Conservation (phyloP, 768 basidiomycete species). For the Phylloporus sp. region DNA sequence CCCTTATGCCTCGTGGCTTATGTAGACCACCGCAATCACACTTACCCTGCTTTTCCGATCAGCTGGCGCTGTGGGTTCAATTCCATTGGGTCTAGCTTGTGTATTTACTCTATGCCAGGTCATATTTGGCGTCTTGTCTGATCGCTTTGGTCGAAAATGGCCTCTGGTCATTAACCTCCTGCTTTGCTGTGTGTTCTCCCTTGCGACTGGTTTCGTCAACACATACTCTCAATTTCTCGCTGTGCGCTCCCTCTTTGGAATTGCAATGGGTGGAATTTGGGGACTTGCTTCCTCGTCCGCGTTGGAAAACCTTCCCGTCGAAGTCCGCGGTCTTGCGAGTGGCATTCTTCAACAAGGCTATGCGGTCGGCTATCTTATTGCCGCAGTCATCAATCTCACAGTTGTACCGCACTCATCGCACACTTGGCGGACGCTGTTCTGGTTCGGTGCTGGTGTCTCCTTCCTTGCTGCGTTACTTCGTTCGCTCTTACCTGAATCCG, state of each 20-base stretch:
- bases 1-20: background rate
- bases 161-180: conserved; percentile 76
- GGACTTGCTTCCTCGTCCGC: conserved; percentile 77
- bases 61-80: conserved; percentile 53
- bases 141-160: conserved; percentile 93
- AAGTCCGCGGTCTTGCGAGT: conserved; percentile 78
- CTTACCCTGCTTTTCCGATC: conserved; percentile 91
- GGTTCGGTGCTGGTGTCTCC: conserved; percentile 68
- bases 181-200: conserved; percentile 65
- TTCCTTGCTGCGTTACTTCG: conserved; percentile 67
- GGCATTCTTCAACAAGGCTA: conserved; percentile 90
- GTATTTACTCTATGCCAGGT: conserved; percentile 30
- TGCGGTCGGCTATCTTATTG: conserved; percentile 80
- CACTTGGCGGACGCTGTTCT: conserved; percentile 80
- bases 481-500: conserved; percentile 71
- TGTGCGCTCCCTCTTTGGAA: conserved; percentile 77
- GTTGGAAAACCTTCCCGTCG: conserved; percentile 85
- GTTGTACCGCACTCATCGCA: conserved; percentile 38
- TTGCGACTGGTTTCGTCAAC: conserved; percentile 77
- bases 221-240: conserved; percentile 79
- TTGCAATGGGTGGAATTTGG: conserved; percentile 91
- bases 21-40: conserved; percentile 76
- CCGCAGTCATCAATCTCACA: conserved; percentile 76
- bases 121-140: conserved; percentile 80
- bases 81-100: background rate